Base-by-base conservation (phyloP, 2,329 filamentous ascomycete species). In the Fusarium sp. region DNA sequence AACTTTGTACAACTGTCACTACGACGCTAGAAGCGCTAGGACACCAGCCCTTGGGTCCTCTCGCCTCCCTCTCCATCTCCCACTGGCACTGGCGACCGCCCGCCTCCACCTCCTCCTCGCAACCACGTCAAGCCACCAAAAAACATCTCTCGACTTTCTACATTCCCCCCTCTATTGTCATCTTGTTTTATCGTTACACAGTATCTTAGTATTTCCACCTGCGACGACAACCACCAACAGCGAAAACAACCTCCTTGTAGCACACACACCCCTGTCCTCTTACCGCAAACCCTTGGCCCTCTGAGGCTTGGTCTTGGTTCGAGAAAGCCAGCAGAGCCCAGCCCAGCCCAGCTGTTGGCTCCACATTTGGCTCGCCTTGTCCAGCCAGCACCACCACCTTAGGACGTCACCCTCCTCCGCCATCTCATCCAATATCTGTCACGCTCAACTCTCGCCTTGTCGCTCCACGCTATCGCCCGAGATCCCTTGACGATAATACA, bases 91-190 rank as follows among this genome's bases (percentile, higher is more conserved):
- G 61, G 61, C 39, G 64, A 65, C 56, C 57, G 65, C 68, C 68
- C 69, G 68, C 68, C 72, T 73, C 74, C 69, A 59, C 72, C 74
- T 75, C 59, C 72, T 65, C 73, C 61, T 74, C 62, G 35, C 72
- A 70, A 69, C 62, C 69, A 72, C 72, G 22, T 69, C 72, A 75
- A 75, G 68, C 72, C 68, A 74, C 72, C 72, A 58, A 74, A 74
- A 64, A 69, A 73, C 72, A 74, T 72, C 48, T 62, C 57, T 72
- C 60, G 43, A 69, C 67, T 65, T 45, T 9, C 20, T 31, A 39
- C 43, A 33, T 39, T 41, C 48, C 56, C 43, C 60, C 35, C 35
- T 33, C 66, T 45, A 70, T 35, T 37, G 56, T 57, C 65, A 57
- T 58, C 65, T 62, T 58, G 39, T 70, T 70, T 52, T 73, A 67